Evolutionary conservation across 1,284 basidiomycete genomes (phyloP), one percentile per base, ranked within the genome.

Genomic region (Leccinum huronense): DNA sequence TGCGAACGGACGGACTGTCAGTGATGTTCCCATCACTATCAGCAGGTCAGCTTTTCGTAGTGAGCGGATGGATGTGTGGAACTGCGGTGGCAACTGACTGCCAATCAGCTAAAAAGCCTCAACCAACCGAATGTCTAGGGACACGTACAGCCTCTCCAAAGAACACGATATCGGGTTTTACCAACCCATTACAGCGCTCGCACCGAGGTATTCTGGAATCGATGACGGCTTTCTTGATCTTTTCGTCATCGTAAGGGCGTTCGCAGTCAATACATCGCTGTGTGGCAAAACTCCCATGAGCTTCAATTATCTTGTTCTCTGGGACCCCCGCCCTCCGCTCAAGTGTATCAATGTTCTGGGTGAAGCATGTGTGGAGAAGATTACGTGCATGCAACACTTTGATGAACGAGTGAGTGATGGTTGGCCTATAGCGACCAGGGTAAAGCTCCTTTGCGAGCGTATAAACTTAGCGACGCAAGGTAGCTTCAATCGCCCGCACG

Each of bases 141-240:
- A 57, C 38, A 77, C 86, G 36, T 71, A 90, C 90, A 54, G 81
- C 71, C 78, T 97, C 95, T 57, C 95, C 95, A 72, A 97, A 97
- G 78, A 97, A 96, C n/a, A 96, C 93, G 57, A 97, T 97, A 72
- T 96, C 91, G 4, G 94, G 95, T 77, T 96, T 96, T 45, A 95
- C 89, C 40, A 93, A 79, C 0, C 91, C 92, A 1, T 78, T 78
- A 70, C 92, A 94, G 8, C 72, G 67, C 61, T 81, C 78, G 74
- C 93, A 95, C 56, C 77, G 80, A 6, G 93, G 87, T 40, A 93
- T 86, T 63, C 83, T 27, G 31, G 71, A 66, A 31, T 78, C 73
- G 60, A 80, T 74, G 34, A 94, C 83, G 7, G 84, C 81, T 11
- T 80, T 75, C 71, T 82, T 83, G 80, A 96, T 89, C 72, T 87